These are phyloP conservation scores for Mortierella polycephala DNA, from an alignment of 371 early-diverging fungal genomes.

Conservation along the genomic window DNA sequence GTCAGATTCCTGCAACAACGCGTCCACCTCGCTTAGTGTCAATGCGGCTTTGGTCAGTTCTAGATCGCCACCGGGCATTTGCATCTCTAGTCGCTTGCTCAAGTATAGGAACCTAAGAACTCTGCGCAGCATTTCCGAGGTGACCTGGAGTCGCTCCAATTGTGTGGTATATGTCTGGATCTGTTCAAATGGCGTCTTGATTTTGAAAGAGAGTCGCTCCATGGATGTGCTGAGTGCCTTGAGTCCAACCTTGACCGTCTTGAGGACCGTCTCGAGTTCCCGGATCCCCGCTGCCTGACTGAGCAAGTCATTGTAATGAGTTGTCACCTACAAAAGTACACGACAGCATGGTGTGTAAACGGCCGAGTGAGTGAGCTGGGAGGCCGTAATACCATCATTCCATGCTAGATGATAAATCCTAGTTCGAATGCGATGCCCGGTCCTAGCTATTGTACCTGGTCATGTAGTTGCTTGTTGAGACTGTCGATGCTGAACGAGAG, in stretches of 20 bases:
- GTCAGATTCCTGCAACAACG: slow-evolving; percentile 69
- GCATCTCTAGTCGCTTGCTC: slow-evolving; percentile 68
- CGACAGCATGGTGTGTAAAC: no score
- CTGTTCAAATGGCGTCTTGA: slow-evolving; percentile 71
- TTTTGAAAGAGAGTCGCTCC: slow-evolving; percentile 67
- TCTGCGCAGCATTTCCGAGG: slow-evolving; percentile 73
- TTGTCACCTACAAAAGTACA: slow-evolving; percentile 64
- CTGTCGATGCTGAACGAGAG: slow-evolving; percentile 80
- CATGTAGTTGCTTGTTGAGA: slow-evolving; percentile 80
- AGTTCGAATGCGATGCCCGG: no score
- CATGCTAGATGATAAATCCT: no score
- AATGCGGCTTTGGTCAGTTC: slow-evolving; percentile 71
- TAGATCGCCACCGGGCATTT: slow-evolving; percentile 63
- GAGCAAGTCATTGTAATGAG: slow-evolving; percentile 76
- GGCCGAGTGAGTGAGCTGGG: no score
- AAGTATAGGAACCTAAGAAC: slow-evolving; percentile 74
- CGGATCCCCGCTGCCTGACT: slow-evolving; percentile 78
- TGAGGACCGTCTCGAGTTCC: slow-evolving; percentile 67
- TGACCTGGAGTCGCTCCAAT: slow-evolving; percentile 70
- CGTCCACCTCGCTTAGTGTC: slow-evolving; percentile 65
- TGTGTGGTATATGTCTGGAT: slow-evolving; percentile 68
- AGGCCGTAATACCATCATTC: no score
- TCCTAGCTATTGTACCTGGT: slow-evolving; percentile 62
- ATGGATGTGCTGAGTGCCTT: slow-evolving; percentile 67
- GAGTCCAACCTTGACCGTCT: slow-evolving; percentile 67